Evolutionary conservation across 2,329 filamentous ascomycete genomes (phyloP).

Genomic region (Aspergillus oerlinghausenensis): DNA sequence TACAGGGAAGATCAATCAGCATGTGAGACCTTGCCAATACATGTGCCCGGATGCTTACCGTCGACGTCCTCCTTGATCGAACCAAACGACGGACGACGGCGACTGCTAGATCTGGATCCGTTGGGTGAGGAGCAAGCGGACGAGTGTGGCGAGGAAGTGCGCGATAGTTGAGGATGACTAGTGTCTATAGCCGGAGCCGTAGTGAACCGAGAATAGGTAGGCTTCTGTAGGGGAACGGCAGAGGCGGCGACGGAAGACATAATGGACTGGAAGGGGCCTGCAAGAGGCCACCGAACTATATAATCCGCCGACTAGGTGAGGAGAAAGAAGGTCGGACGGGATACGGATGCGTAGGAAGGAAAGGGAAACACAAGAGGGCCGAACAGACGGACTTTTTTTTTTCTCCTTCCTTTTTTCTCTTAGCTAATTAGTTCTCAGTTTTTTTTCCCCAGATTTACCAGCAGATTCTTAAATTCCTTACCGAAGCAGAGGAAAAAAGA

Average conservation of each 20-base stretch:
- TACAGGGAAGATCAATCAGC: constrained; percentile 2
- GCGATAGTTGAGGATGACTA: constrained; percentile 19
- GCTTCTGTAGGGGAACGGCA: constrained; percentile 21
- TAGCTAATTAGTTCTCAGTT: constrained; percentile 9
- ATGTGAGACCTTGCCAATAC: neutral
- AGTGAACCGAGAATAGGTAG: constrained; percentile 18
- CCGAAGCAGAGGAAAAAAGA: constrained; percentile 8
- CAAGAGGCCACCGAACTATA: constrained; percentile 11
- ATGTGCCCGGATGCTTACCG: constrained; percentile 25
- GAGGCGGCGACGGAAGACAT: constrained; percentile 27
- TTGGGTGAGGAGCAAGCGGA: constrained; percentile 31
- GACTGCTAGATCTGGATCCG: constrained; percentile 37
- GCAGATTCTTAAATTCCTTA: neutral
- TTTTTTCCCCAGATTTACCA: constrained; percentile 29
- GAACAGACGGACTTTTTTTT: neutral
- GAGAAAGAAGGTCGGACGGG: neutral
- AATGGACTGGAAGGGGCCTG: constrained; percentile 20
- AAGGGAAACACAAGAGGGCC: neutral
- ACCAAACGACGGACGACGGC: constrained; percentile 38
- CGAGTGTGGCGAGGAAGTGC: constrained; percentile 28
- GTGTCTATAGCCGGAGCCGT: constrained; percentile 18
- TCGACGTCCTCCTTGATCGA: constrained; percentile 42
- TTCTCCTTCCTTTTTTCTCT: neutral
- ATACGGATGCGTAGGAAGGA: neutral
- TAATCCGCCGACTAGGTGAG: neutral